A percentile compares a stretch with the other conserved stretches of the same genome.
phyloP scores from a whole-genome alignment of 169 alveolate genomes.

The Cryptosporidium muris region DNA sequence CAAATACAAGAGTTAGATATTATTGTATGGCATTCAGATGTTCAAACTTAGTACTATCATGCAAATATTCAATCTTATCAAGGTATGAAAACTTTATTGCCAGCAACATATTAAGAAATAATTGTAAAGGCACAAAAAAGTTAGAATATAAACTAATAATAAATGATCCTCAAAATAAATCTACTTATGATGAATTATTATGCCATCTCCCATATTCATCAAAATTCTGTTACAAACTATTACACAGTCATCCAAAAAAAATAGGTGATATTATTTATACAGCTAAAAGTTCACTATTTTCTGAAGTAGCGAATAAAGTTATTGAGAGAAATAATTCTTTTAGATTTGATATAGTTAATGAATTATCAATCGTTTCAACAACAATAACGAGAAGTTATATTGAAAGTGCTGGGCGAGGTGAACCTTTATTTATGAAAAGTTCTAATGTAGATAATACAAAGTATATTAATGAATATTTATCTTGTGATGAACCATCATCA shows the following conservation, averaged over 20 bases:
- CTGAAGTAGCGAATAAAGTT: conserved; percentile 6
- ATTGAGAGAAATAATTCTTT: conserved; percentile 36
- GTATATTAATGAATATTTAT: background rate
- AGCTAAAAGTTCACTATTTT: background rate
- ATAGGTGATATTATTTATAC: conserved; percentile 12
- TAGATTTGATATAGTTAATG: conserved; percentile 79
- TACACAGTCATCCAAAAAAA: conserved; percentile 7
- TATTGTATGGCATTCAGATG: conserved; percentile 77
- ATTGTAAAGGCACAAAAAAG: background rate
- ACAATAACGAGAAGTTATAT: conserved; percentile 82
- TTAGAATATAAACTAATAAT: background rate
- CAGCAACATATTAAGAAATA: background rate
- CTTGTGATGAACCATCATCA: background rate
- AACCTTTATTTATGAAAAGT: conserved; percentile 26
- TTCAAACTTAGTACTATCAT: background rate
- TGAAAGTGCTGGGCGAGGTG: conserved; percentile 69
- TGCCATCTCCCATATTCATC: conserved; percentile 30
- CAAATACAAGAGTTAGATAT: conserved; percentile 83
- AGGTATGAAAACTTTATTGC: conserved; percentile 19
- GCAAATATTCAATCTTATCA: conserved; percentile 2
- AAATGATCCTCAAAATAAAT: too few species aligned
- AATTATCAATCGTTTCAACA: conserved; percentile 74
- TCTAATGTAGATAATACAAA: background rate
- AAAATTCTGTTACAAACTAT: background rate
- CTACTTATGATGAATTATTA: background rate